Evolutionary conservation across 805 yeast species (phyloP).

Genomic region (Maudiozyma turicensis): DNA sequence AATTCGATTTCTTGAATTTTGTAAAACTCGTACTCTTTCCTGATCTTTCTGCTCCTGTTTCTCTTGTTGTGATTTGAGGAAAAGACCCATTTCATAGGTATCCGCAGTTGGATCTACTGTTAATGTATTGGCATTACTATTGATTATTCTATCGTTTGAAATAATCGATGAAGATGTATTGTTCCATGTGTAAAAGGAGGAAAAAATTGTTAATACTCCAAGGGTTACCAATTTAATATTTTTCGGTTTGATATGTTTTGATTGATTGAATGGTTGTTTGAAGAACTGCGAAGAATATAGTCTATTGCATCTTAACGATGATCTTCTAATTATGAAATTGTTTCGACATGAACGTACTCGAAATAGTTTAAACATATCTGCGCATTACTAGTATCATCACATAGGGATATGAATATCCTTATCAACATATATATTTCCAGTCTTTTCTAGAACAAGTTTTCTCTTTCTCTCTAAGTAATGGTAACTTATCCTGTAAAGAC

Average conservation of each 20-base stretch:
- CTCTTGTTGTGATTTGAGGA: conserved; percentile 49
- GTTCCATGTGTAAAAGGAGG: background rate
- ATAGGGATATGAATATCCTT: background rate
- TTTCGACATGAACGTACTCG: background rate
- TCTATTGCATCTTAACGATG: background rate
- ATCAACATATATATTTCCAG: background rate
- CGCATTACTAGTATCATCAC: background rate
- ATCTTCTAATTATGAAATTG: background rate
- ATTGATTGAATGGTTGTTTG: background rate
- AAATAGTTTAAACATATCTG: background rate
- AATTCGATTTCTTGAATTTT: too few relatives aligned
- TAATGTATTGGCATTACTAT: conserved; percentile 3
- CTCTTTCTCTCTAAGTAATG: too few relatives aligned
- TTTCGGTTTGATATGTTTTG: background rate
- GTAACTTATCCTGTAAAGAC: too few relatives aligned
- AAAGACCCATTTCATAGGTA: conserved; percentile 64
- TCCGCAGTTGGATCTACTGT: conserved; percentile 40
- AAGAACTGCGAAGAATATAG: background rate
- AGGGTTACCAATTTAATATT: too few relatives aligned
- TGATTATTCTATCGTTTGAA: background rate
- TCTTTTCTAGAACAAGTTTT: too few relatives aligned
- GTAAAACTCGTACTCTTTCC: background rate
- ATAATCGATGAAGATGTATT: background rate
- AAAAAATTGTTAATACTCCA: background rate
- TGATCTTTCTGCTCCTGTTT: background rate